Evolutionary conservation across 116 monocot genomes (phyloP), one percentile per base, ranked within the genome.

Genomic region (Dioscorea cayenensis): DNA sequence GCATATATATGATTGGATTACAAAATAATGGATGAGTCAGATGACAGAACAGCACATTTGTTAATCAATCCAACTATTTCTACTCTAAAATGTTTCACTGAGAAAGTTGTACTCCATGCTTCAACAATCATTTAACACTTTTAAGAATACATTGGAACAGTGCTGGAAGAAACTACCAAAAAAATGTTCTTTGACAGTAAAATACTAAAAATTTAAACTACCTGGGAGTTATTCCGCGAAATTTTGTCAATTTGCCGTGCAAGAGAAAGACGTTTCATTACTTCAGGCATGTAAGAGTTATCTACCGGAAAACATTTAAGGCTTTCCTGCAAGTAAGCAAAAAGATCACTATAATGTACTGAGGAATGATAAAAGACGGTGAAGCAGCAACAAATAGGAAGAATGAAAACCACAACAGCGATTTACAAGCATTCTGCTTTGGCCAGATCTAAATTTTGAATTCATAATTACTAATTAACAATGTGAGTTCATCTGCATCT

Each of bases 161-260:
- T 3, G 14, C 38, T 2, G 25, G 25, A 6, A 5, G 38, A 2
- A 58, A 4, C 58, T 59, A 59, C 59, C 7, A 59, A 59, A n/a
- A 7, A 59, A 59, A 19, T 21, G 2, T 59, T 59, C 21, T 14
- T 59, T 12, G 17, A 59, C 21, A 17, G 59, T 4, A 59, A 59
- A 21, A 36, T 66, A 17, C 37, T 16, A 2, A 35, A 32, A 20
- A 38, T 66, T 36, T 36, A 66, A 66, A 66, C 36, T 66, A 83
- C 95, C 89, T 89, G 84, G 12, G 89, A 84, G 38, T 65, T 80
- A 67, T 74, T 90, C 25, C 83, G 72, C 17, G 62, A 38, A 18
- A 87, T 80, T 55, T 83, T 89, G 68, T 95, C 95, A 80, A 95
- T 86, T 78, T 87, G 89, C 1, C 89, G 84, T 29, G 95, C 86